A percentile compares a stretch with the other conserved stretches of the same genome.
These are phyloP conservation scores for Gossypium stocksii DNA, from an alignment of 345 rosid genomes.

Conservation along the genomic window DNA sequence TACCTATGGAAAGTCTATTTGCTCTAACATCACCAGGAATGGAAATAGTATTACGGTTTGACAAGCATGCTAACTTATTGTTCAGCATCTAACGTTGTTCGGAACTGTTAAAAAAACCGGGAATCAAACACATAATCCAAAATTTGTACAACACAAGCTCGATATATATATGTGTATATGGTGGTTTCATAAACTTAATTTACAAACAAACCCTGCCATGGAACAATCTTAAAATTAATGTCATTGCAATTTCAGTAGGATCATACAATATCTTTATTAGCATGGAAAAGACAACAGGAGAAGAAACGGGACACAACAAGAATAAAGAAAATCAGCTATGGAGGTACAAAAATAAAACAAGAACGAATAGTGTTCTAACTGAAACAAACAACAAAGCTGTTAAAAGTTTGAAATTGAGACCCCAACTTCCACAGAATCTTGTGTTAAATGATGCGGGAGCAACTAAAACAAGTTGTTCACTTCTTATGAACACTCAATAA, in stretches of 20 bases:
- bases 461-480: conserved; percentile 1
- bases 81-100: not conserved
- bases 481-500: not conserved
- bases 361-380: not conserved
- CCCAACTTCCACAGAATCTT: not conserved
- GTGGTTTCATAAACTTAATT: not conserved
- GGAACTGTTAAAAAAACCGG: not conserved
- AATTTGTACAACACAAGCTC: not conserved
- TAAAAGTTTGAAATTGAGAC: not conserved
- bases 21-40: not conserved
- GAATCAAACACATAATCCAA: not conserved
- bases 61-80: not conserved
- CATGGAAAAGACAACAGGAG: not conserved
- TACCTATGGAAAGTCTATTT: not conserved
- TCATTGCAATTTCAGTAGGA: not conserved
- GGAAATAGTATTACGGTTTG: not conserved
- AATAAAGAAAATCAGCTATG: not conserved
- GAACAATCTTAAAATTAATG: not conserved
- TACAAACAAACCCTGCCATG: not conserved
- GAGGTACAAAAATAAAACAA: not conserved
- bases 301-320: conserved; percentile 1
- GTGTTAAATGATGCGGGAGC: not conserved
- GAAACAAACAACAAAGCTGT: not conserved
- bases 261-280: not conserved
- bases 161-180: not conserved